Evolutionary conservation across 495 filamentous ascomycete genomes (phyloP), one percentile per base, ranked within the genome.

Genomic region (Xylaria longipes): DNA sequence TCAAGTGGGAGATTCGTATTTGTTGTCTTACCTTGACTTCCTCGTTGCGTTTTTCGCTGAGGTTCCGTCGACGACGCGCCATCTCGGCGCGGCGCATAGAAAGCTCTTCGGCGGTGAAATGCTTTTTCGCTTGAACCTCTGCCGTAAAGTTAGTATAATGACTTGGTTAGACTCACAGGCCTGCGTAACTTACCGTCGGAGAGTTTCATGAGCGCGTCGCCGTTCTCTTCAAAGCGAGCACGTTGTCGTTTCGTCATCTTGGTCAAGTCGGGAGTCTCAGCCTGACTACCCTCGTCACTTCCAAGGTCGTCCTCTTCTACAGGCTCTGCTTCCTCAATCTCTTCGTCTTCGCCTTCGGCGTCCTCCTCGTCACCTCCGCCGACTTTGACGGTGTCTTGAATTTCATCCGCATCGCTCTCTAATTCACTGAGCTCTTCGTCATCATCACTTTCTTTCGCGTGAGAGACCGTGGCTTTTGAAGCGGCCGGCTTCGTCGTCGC

Each of bases 1-100:
- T 27, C 31, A n/a, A 27, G 14, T 31, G 33, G n/a, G 17, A 25
- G 52, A 8, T 64, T n/a, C 7, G 29, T 43, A 54, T 43, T 35
- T 45, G 37, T 1, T 54, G 12, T 69, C 77, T 56, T 84, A 94
- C 95, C 90, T 99, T 99, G 84, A 98, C 97, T 84, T 99, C 97
- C 78, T 99, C 97, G 69, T 97, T 96, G 33, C 96, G 92, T 86
- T 98, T 97, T 79, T 98, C 96, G 73, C 92, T 96, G n/a, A 99
- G 87, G 74, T 98, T 98, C 80, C 97, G 97, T 63, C 96, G 85
- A 41, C 96, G 91, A 22, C 96, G 87, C 33, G 96, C 96, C 96
- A 99, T 99, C 80, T 99, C 96, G 8, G 93, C 92, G 52, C 96
- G 89, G 22, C 97, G 90, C 92, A 98, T 97, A 43, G 93, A 93